Base-by-base conservation (phyloP, 441 rosid genomes). In the Sinapis alba region DNA sequence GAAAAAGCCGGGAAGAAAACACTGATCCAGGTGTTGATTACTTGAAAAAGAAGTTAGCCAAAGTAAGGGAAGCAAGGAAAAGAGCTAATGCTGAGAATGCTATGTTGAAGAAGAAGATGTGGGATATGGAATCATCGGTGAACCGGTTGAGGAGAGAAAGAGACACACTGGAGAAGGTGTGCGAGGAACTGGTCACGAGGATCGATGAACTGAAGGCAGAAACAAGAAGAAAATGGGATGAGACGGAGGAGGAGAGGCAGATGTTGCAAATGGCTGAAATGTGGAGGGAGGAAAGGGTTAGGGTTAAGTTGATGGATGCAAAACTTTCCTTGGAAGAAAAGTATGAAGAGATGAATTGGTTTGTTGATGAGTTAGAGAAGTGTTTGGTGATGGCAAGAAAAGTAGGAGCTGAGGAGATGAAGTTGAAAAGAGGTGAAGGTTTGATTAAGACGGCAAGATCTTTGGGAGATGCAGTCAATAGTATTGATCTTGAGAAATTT, bases 271-370 rank as follows among this genome's bases (percentile, higher is more conserved):
- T 85, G 82, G 89, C 92, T n/a, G 92, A 89, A 73, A 75, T 77
- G 43, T 90, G 90, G 98, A 87, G 92, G 0, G 97, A 93, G 73
- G 98, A 89, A 78, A 84, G 93, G 16, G 89, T 87, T 27, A 89
- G 86, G 69, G 87, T 89, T 90, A 89, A 87, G 85, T 74, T 90
- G 56, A 61, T 54, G 47, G 97, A 93, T 75, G 90, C 87, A 1
- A 89, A 83, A 72, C 75, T 86, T 73, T 83, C 85, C 13, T 83
- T 89, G 56, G 88, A 90, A 77, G 80, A 78, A 50, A 92, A 88
- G 73, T 85, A 85, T 51, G 80, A 74, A 75, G 81, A 84, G 76
- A 84, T 92, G 88, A 80, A 81, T 79, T 77, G 69, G 78, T 59
- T 86, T 54, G 83, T 86, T 50, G 56, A 71, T 1, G 83, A 86